Base-by-base conservation (phyloP, 208 protist genomes). In the Wallacemonas collosoma region DNA sequence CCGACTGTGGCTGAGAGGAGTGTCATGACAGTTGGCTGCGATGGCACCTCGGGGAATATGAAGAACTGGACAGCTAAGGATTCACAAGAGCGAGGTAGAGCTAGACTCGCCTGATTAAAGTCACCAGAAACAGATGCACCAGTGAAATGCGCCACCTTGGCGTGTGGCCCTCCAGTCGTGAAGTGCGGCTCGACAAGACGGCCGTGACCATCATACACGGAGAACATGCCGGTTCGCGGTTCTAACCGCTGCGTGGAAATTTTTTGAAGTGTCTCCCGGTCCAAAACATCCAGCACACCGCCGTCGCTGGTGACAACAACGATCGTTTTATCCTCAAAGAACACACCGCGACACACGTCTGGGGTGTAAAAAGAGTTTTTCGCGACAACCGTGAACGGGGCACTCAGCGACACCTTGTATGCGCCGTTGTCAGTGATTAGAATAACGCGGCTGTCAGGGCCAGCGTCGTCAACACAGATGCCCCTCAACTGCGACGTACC, bases 51-150 rank as follows among this genome's bases (percentile, higher is more conserved):
- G n/a, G 80, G 76, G 53, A 69, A 88, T 9, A 93, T 62, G 69
- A 81, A 89, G 70, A 96, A 93, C 68, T 94, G 91, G 44, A 96
- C 72, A 56, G 85, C 91, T 44, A 93, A 43, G n/a, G 87, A 90
- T 38, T 91, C 79, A 15, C 80, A 86, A n/a, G 57, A 77, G 2
- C 83, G 77, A 35, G 88, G 87, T 50, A 96, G 75, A 7, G 69
- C 17, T 7, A 93, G 56, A 1, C 67, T 69, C 62, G 51, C 65
- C 40, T 86, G 83, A 35, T 83, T 68, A 15, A 92, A 38, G 6
- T 7, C 64, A 3, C 91, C 88, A 17, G 75, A 80, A 48, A 90
- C 77, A 26, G 72, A 43, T 39, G 76, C 56, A 4, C 75, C 81
- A 0, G 55, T 82, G 62, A 87, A 82, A 51, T 62, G 71, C 2